Conservation (phyloP, 2,329 filamentous ascomycete genomes). For the Colletotrichum aenigma region DNA sequence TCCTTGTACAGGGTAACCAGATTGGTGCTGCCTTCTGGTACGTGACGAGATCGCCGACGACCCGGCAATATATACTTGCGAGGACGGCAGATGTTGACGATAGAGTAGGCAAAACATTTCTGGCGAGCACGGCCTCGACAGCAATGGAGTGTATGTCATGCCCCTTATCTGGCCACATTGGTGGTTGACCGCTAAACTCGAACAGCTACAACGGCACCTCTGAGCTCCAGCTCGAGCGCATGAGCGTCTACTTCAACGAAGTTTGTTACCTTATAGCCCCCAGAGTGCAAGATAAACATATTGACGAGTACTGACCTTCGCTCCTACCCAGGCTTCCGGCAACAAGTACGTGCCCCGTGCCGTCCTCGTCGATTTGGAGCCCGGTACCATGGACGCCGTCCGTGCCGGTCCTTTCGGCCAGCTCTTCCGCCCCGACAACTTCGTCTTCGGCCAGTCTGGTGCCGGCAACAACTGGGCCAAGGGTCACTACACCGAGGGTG, state of each 20-base stretch:
- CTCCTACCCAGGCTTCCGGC: constrained; percentile 72
- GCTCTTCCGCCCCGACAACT: constrained; percentile 99
- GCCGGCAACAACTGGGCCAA: constrained; percentile 99
- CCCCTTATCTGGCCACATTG: constrained; percentile 14
- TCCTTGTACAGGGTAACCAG: constrained; percentile 88
- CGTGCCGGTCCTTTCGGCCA: constrained; percentile 97
- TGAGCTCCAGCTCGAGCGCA: constrained; percentile 98
- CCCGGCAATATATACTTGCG: constrained; percentile 7
- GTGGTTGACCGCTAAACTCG: constrained; percentile 26
- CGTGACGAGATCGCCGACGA: constrained; percentile 34
- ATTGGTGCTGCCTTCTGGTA: constrained; percentile 99
- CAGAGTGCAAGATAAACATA: not conserved
- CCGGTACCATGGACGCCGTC: constrained; percentile 99
- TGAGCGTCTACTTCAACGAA: constrained; percentile 99
- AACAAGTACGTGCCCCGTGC: constrained; percentile 99
- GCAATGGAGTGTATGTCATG: constrained; percentile 84
- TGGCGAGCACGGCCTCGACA: constrained; percentile 95
- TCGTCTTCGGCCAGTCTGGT: constrained; percentile 99
- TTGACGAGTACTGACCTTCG: constrained; percentile 11
- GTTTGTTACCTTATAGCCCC: constrained; percentile 35
- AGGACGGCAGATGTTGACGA: constrained; percentile 40
- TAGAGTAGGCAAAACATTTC: constrained; percentile 75
- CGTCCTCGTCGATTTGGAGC: constrained; percentile 98
- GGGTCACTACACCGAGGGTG: constrained; percentile 99
- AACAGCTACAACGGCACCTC: constrained; percentile 94